These are phyloP conservation scores for Citropsis articulata DNA, from an alignment of 345 rosid species.

Conservation along the genomic window DNA sequence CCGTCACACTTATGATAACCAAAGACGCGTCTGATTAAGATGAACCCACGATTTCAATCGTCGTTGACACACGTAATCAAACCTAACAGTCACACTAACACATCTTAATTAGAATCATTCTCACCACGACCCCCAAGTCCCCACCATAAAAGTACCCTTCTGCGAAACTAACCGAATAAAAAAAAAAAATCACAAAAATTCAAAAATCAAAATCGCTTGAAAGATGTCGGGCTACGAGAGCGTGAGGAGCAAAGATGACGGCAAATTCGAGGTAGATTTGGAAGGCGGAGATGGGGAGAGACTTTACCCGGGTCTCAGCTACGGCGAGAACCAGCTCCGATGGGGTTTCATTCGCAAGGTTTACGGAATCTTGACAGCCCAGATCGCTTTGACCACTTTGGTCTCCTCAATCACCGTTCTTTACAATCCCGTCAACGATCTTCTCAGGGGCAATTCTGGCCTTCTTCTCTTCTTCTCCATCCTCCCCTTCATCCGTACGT, in stretches of 20 bases:
- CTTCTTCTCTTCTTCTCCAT: constrained; percentile 68
- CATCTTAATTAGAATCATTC: neutral
- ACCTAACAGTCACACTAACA: neutral
- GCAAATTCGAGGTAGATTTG: constrained; percentile 41
- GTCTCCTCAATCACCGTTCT: constrained; percentile 70
- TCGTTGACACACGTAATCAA: neutral
- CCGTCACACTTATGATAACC: neutral
- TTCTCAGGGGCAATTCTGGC: constrained; percentile 67
- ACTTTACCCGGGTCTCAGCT: constrained; percentile 76
- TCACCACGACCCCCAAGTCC: too few species aligned
- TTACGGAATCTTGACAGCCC: constrained; percentile 77
- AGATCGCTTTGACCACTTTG: constrained; percentile 78
- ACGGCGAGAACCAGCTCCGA: constrained; percentile 84
- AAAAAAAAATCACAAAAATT: neutral
- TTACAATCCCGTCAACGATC: constrained; percentile 61
- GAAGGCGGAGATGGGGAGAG: constrained; percentile 67
- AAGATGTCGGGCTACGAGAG: constrained; percentile 49
- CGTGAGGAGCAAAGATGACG: constrained; percentile 31
- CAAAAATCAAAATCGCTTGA: neutral
- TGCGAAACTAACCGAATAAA: neutral
- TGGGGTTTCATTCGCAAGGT: constrained; percentile 96
- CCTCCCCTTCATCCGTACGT: constrained; percentile 75
- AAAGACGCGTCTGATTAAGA: neutral
- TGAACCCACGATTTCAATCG: neutral
- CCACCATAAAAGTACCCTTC: neutral